A percentile compares a stretch with the other conserved stretches of the same genome.
These are phyloP conservation scores for Sapria himalayana DNA, from an alignment of 345 rosid species.

Conservation along the genomic window DNA sequence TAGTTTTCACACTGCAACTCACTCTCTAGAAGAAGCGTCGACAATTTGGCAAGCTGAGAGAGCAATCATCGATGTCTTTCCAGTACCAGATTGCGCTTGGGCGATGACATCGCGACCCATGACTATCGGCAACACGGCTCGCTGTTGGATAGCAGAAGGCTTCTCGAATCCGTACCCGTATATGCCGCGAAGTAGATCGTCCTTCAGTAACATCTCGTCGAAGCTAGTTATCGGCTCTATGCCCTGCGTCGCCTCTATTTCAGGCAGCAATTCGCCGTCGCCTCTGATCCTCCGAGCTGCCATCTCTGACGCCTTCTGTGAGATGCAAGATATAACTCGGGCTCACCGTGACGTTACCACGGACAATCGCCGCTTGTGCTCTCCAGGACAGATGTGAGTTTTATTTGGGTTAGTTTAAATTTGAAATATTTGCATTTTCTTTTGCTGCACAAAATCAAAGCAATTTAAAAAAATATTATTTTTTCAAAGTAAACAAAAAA, in stretches of 20 bases:
- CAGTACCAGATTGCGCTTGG: slow-evolving; percentile 98
- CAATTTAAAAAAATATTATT: no score
- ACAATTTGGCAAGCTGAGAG: slow-evolving; percentile 77
- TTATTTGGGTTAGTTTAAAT: no score
- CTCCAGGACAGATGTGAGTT: no score
- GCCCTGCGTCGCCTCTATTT: slow-evolving; percentile 83
- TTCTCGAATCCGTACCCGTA: slow-evolving; percentile 79
- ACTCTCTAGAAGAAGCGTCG: slow-evolving; percentile 63
- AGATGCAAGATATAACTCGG: no score
- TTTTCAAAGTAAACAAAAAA: no score
- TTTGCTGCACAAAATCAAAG: no score
- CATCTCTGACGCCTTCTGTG: no score
- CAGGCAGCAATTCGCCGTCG: slow-evolving; percentile 43
- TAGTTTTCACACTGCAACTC: no score
- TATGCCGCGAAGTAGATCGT: slow-evolving; percentile 65
- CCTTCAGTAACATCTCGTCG: slow-evolving; percentile 67
- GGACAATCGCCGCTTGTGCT: no score
- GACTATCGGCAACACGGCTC: slow-evolving; percentile 84
- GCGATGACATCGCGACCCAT: slow-evolving; percentile 90
- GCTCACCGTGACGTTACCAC: no score
- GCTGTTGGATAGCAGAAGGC: slow-evolving; percentile 91
- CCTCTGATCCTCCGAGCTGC: slow-evolving; percentile 26
- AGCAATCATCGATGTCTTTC: slow-evolving; percentile 92
- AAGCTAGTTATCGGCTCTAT: slow-evolving; percentile 69
- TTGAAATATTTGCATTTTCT: no score